Conservation (phyloP, 768 basidiomycete species). For the Hemileccinum rubropunctum region DNA sequence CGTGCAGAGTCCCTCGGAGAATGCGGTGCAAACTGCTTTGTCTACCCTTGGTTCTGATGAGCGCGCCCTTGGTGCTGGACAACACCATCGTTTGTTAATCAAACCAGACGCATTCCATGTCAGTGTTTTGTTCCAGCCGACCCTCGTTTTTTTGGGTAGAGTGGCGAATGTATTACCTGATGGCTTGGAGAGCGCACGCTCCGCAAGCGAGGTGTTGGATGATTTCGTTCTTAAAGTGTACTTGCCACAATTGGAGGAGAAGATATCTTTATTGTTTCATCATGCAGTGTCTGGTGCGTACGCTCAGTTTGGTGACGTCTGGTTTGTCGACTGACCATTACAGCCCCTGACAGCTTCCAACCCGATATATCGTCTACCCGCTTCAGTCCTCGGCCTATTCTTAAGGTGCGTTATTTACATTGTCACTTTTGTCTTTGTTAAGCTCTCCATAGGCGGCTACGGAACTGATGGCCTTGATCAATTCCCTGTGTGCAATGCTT, state of each 20-base stretch:
- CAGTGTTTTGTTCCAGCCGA: constrained; percentile 91
- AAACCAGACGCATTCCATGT: constrained; percentile 94
- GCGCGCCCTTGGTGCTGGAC: constrained; percentile 64
- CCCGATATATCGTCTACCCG: constrained; percentile 67
- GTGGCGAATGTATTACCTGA: constrained; percentile 71
- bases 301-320: not conserved
- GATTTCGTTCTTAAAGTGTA: constrained; percentile 93
- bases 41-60: constrained; percentile 69
- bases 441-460: constrained; percentile 64
- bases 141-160: constrained; percentile 76
- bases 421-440: not conserved
- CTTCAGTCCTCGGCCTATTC: constrained; percentile 69
- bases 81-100: constrained; percentile 83
- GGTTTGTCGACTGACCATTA: constrained; percentile 2
- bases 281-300: constrained; percentile 71
- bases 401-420: constrained; percentile 53
- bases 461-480: constrained; percentile 84
- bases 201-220: constrained; percentile 75
- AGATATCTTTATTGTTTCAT: constrained; percentile 84
- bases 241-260: constrained; percentile 93
- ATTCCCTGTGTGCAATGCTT: constrained; percentile 90
- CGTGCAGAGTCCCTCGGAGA: constrained; percentile 67
- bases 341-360: constrained; percentile 85
- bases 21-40: constrained; percentile 56
- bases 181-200: constrained; percentile 60